Evolutionary conservation across 495 filamentous ascomycete genomes (phyloP), one percentile per base, ranked within the genome.

Genomic region (Hapsidospora chrysogenum): DNA sequence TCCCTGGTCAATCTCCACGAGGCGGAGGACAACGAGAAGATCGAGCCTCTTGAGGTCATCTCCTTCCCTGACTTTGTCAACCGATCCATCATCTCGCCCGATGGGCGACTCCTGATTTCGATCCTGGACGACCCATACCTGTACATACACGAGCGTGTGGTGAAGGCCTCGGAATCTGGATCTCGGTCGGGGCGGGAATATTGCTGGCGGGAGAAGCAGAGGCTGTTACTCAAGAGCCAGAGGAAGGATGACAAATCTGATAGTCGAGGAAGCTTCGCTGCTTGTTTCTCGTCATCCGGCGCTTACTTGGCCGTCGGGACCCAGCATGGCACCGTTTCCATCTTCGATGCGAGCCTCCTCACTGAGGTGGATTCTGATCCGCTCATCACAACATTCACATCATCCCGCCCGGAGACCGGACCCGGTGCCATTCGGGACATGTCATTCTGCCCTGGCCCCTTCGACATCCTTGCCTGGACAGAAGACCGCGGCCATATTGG

Each of bases 381-480:
- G 7, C 51, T 65, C 38, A 47, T 61, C 37, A 60, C 47, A 8
- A 53, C 47, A 20, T 68, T 59, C 51, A 54, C 58, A 25, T 74
- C 77, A 4, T 76, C 78, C 1, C 59, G 75, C 39, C 59, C 72
- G 7, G 60, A 60, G 36, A 52, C 50, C 14, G 71, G 73, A 29
- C 66, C 63, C 14, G 87, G 92, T 37, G 85, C 89, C 29, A 74
- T 97, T 34, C 73, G 89, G 34, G 80, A 84, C 36, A 87, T 97
- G 75, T 66, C 74, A 16, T 97, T 97, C 50, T 78, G 81, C 0
- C 85, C 89, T 2, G 81, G 79, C 14, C 83, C 86, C 8, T 81
- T 76, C 70, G 87, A 97, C 52, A 69, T 97, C 11, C 64, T 97
- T 22, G 80, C 92, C 17, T 95, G 87, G 85, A 73, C 85, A 15